Base-by-base conservation (phyloP, 2,329 filamentous ascomycete genomes). In the Gaeumannomyces sp. region DNA sequence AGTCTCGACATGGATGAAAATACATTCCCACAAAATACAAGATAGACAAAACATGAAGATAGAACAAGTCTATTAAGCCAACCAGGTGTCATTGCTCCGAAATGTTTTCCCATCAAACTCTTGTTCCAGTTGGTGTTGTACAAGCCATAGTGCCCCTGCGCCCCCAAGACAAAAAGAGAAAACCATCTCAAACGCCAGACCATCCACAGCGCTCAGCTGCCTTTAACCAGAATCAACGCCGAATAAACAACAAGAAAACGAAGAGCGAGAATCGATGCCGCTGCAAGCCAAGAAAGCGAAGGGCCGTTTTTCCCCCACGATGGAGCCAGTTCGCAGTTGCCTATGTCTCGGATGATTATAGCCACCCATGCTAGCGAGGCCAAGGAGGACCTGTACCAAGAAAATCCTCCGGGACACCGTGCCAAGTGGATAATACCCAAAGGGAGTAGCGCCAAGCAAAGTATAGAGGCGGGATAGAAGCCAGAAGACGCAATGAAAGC, bases 101-200 rank as follows among this genome's bases (percentile, higher is more conserved):
- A 14, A 53, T 53, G 45, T 53, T 53, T 53, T n/a, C 45, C 22
- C 45, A n/a, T 53, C 19, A n/a, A 53, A 53, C 45, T 14, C 22
- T n/a, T 7, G 45, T 53, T 59, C 57, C 57, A 25, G 25, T 59
- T 27, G 25, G 14, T 59, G 57, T 59, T 59, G 57, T 59, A 59
- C 57, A 59, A 22, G 19, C 25, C 57, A 27, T 28, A 29, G 14
- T 16, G 25, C 22, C 57, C 13, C 57, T 10, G 28, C 57, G 25
- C 25, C 27, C 45, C 45, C 45, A 53, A 53, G 19, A 53, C 5
- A 27, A 27, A 27, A 28, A 27, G 5, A 27, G 45, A 53, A 53
- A 53, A 4, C 45, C 45, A 53, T 53, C 45, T 53, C 45, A 53
- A 31, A 59, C 57, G 57, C 57, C 57, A 59, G 25, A 16, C 57